Evolutionary conservation across 192 early-diverging fungal species (phyloP), one percentile per base, ranked within the genome.

Genomic region (Chytriomyces hyalinus): DNA sequence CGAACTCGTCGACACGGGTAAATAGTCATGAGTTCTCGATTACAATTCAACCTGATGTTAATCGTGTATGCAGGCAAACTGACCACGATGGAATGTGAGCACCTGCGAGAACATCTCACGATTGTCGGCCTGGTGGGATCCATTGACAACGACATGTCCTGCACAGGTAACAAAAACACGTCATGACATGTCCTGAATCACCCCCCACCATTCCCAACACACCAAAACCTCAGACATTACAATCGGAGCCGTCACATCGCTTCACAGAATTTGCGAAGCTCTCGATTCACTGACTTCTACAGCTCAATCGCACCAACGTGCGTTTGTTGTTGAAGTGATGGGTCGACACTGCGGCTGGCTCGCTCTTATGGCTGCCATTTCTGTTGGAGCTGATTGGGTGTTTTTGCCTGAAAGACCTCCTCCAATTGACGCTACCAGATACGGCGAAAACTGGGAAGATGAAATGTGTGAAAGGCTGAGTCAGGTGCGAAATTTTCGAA

Each of bases 251-350:
- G 91, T 92, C 65, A 96, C 95, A 1, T 92, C 94, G 51, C 90
- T 99, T 51, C 94, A 95, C 75, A 90, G 97, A 49, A 97, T 99
- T 78, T 99, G 97, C 83, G 97, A 99, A 78, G 89, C 92, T 49
- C 91, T 99, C 2, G 97, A 99, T 79, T 92, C 94, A 0, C 93
- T 99, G 53, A 89, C 91, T 1, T 93, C 93, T 49, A 99, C 97
- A 4, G 97, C 97, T 0, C 87, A 91, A 50, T 95, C 94, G 80
- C 97, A 99, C 80, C 93, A 94, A 67, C 92, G 97, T 63, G 97
- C 97, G 7, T 99, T 99, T 79, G 94, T 99, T 11, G 90, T 99
- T 48, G 97, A 99, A 76, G 97, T 99, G 47, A 99, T 99, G 97
- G 97, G 96, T 9, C 90, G 97, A 53, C 94, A 97, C 78, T 99